Evolutionary conservation across 179 eudicot species (phyloP).

Genomic region (Beta macrorhiza): DNA sequence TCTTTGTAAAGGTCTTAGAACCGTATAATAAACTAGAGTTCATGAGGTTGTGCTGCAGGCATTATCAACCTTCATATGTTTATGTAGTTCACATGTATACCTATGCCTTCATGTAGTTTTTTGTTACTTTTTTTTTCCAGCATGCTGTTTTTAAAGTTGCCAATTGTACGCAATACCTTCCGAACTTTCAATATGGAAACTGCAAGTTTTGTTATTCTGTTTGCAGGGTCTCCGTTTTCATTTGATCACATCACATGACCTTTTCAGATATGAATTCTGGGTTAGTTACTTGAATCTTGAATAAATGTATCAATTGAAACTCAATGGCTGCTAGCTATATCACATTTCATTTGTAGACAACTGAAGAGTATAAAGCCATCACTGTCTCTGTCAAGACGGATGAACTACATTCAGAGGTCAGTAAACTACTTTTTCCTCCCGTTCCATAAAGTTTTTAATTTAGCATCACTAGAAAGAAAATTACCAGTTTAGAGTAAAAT

Average conservation of each 20-base stretch:
- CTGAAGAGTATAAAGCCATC: conserved; percentile 72
- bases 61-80: not conserved
- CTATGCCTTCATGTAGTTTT: not conserved
- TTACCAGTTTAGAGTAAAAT: not conserved
- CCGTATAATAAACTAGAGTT: not conserved
- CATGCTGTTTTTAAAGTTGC: not conserved
- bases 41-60: not conserved
- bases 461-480: not conserved
- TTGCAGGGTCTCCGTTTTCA: conserved; percentile 77
- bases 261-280: conserved; percentile 81
- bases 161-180: not conserved
- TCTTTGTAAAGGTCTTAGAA: not conserved
- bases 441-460: not conserved
- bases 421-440: conserved; percentile 8
- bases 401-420: conserved; percentile 64
- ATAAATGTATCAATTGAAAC: conserved; percentile 12
- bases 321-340: conserved; percentile 7
- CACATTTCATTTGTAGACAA: conserved; percentile 41
- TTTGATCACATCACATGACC: conserved; percentile 72
- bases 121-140: not conserved
- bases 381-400: conserved; percentile 74
- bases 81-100: not conserved
- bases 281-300: conserved; percentile 45
- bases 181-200: not conserved
- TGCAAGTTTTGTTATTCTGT: conserved; percentile 12